Evolutionary conservation across 2,329 filamentous ascomycete genomes (phyloP).

Genomic region (Rutstroemia sp.): DNA sequence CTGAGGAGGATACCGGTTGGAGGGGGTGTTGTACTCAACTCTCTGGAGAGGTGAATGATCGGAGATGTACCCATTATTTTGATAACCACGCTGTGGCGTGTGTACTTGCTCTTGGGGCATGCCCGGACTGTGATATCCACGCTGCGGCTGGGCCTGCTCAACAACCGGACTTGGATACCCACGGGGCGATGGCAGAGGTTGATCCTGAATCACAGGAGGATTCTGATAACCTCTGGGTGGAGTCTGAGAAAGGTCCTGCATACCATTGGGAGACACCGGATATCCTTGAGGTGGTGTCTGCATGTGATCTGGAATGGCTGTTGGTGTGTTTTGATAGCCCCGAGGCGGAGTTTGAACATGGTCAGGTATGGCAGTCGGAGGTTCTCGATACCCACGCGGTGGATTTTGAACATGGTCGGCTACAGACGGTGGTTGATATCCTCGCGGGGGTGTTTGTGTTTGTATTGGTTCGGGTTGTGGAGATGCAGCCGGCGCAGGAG

Average conservation of each 20-base stretch:
- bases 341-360: slow-evolving; percentile 41
- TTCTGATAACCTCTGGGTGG: slow-evolving; percentile 38
- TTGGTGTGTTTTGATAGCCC: slow-evolving; percentile 34
- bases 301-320: slow-evolving; percentile 36
- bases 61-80: slow-evolving; percentile 38
- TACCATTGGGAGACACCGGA: slow-evolving; percentile 30
- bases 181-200: slow-evolving; percentile 40
- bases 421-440: slow-evolving; percentile 32
- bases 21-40: slow-evolving; percentile 35
- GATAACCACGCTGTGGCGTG: slow-evolving; percentile 42
- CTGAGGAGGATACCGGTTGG: slow-evolving; percentile 14
- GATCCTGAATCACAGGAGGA: slow-evolving; percentile 36
- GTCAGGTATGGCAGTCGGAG: slow-evolving; percentile 36
- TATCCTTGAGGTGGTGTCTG: slow-evolving; percentile 39
- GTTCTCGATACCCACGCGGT: slow-evolving; percentile 32
- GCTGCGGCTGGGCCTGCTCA: slow-evolving; percentile 39
- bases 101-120: slow-evolving; percentile 30
- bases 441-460: slow-evolving; percentile 40
- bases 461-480: slow-evolving; percentile 35
- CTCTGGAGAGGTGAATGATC: slow-evolving; percentile 47
- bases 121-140: slow-evolving; percentile 26
- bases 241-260: slow-evolving; percentile 39
- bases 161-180: slow-evolving; percentile 25
- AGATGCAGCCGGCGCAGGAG: slow-evolving; percentile 37
- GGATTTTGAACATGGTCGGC: slow-evolving; percentile 32